Base-by-base conservation (phyloP, 306 rosid species). In the Gastrolobium bilobum region DNA sequence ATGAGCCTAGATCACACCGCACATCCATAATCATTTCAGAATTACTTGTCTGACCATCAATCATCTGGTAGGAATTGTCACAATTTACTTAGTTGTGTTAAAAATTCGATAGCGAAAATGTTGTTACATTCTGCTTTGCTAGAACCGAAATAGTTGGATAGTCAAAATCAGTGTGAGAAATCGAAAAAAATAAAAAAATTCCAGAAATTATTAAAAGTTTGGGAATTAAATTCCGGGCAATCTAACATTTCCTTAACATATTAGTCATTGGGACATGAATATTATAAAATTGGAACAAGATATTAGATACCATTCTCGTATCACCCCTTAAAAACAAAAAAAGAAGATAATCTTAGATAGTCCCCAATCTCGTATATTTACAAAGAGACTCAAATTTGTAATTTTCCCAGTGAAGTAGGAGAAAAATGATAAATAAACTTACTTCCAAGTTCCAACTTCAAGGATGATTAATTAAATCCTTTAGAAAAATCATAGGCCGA, bases 391-490 rank as follows among this genome's bases (percentile, higher is more conserved):
- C 20, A 65, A 65, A 42, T 42, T 42, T 65, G 37, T 46, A 48
- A 42, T 65, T 59, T 73, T 44, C 8, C 5, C 31, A 60, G 9
- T 14, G 4, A 56, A 79, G 59, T 68, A 13, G 4, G 47, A 51
- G 29, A 42, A 31, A 7, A 47, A 47, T 3, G 56, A 31, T 29
- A 30, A 66, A 31, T 30, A 68, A 68, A 20, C 29, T 2, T 33
- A 5, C 56, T 54, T 44, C 73, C 39, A 44, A 67, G n/a, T 66
- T 14, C 71, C 39, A 44, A 67, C 14, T 66, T 14, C 71, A 42
- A 10, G 37, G 20, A 39, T 65, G 4, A 26, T 40, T 5, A 9
- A 26, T 40, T 5, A 29, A 44, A 5, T 44, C 10, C 39, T 65
- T 65, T 10, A 40, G 20, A 42, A 42, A 26, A 15, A 2, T 63